Evolutionary conservation across 331 rosid genomes (phyloP).

Genomic region (Telfairia occidentalis): DNA sequence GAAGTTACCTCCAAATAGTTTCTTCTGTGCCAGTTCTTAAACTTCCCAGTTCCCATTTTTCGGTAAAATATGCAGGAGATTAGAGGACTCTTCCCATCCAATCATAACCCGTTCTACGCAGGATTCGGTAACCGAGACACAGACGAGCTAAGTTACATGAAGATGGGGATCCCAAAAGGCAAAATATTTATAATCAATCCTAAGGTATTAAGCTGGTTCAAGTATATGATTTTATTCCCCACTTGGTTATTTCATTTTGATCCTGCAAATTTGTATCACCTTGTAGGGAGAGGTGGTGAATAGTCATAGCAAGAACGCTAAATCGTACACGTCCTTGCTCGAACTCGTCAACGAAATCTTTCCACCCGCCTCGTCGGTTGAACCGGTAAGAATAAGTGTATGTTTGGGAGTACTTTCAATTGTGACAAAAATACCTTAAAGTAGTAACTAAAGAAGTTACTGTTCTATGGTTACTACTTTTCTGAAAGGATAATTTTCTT

Average conservation of each 20-base stretch:
- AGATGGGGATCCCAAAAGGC: constrained; percentile 93
- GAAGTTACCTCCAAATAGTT: background rate
- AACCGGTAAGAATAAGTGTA: constrained; percentile 41
- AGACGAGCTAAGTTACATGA: constrained; percentile 86
- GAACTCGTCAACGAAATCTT: constrained; percentile 90
- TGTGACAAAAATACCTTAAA: background rate
- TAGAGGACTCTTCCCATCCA: constrained; percentile 67
- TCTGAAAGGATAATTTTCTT: too few species aligned
- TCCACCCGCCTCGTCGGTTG: constrained; percentile 72
- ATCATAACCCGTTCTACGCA: constrained; percentile 88
- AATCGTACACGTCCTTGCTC: constrained; percentile 75
- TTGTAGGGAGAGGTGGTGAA: constrained; percentile 89
- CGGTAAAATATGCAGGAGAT: constrained; percentile 44
- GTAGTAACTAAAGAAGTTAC: background rate
- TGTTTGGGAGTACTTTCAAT: background rate
- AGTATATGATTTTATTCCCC: background rate
- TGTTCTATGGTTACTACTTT: background rate
- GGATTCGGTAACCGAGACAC: constrained; percentile 98
- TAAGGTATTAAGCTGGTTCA: constrained; percentile 36
- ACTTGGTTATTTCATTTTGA: background rate
- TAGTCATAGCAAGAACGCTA: constrained; percentile 64
- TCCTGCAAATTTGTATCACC: background rate
- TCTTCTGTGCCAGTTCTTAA: background rate
- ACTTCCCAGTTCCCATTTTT: background rate
- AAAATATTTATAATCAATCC: constrained; percentile 92